Percentiles rank a stretch among this genome's conserved stretches.
Evolutionary conservation across 345 rosid species (phyloP).

Genomic region (Citrus reticulata): DNA sequence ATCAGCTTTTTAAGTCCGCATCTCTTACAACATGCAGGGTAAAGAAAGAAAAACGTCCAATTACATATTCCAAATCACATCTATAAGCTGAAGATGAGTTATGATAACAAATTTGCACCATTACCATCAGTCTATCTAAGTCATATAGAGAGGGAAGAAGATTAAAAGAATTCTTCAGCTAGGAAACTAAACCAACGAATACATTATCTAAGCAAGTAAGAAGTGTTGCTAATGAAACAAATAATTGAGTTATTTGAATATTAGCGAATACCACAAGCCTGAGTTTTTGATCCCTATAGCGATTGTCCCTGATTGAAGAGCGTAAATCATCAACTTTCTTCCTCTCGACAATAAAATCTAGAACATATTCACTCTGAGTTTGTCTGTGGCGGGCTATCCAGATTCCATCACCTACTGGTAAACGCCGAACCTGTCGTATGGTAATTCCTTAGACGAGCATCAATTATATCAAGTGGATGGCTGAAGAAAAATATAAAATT

Average conservation of each 20-base stretch:
- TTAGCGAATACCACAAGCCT: slow-evolving; percentile 63
- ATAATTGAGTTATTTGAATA: neutral
- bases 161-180: neutral
- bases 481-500: neutral
- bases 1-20: slow-evolving; percentile 85
- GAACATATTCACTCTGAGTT: slow-evolving; percentile 61
- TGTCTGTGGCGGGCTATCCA: slow-evolving; percentile 88
- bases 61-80: slow-evolving; percentile 1
- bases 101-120: neutral
- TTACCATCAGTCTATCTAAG: neutral
- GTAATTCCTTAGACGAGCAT: slow-evolving; percentile 8
- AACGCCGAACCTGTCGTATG: slow-evolving; percentile 62
- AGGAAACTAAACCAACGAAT: neutral
- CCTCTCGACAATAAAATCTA: slow-evolving; percentile 94
- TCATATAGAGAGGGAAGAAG: no score
- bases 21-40: slow-evolving; percentile 38
- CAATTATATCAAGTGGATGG: neutral
- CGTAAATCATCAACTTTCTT: slow-evolving; percentile 82
- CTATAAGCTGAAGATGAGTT: neutral
- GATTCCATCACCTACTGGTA: slow-evolving; percentile 88
- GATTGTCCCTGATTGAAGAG: slow-evolving; percentile 78
- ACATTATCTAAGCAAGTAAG: neutral
- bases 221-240: neutral
- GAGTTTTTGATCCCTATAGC: slow-evolving; percentile 87
- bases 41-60: slow-evolving; percentile 1